Percentiles rank a stretch among this genome's conserved stretches.
These are phyloP conservation scores for Mortierella polycephala DNA, from an alignment of 371 early-diverging fungal genomes.

Conservation along the genomic window DNA sequence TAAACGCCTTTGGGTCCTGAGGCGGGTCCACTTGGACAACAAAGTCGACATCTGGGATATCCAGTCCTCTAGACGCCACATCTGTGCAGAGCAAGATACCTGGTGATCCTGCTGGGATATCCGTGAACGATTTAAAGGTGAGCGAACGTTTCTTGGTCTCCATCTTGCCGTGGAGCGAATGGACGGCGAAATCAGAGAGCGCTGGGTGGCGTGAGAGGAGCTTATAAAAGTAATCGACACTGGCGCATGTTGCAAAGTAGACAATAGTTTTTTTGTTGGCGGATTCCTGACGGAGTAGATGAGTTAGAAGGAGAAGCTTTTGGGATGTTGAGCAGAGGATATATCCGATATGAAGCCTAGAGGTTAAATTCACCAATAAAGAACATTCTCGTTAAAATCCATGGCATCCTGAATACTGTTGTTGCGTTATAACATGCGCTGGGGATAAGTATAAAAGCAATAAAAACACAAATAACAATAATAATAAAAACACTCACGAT, in stretches of 20 bases:
- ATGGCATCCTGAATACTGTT: too few species aligned
- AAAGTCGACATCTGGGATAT: constrained; percentile 96
- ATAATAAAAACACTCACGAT: constrained; percentile 53
- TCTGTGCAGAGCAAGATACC: constrained; percentile 95
- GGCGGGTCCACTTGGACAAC: constrained; percentile 98
- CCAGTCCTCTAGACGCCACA: constrained; percentile 98
- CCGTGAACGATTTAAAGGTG: constrained; percentile 71
- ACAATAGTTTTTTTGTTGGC: constrained; percentile 87
- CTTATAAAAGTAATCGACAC: constrained; percentile 94
- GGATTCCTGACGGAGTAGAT: constrained; percentile 63
- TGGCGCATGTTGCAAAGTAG: constrained; percentile 94
- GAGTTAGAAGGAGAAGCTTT: constrained; percentile 82
- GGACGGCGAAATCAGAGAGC: constrained; percentile 66
- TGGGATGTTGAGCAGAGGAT: constrained; percentile 80
- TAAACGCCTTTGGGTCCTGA: constrained; percentile 95
- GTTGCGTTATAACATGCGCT: not conserved
- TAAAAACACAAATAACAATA: not conserved
- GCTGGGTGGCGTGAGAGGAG: constrained; percentile 58
- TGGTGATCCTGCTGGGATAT: constrained; percentile 68
- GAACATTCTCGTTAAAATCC: not conserved
- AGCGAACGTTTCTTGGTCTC: constrained; percentile 83
- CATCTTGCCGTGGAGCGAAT: constrained; percentile 95
- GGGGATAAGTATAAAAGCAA: not conserved
- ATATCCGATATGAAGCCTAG: constrained; percentile 79
- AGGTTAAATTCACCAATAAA: not conserved